Conservation (phyloP, 2,329 filamentous ascomycete species). For the Cladosporium sp. region DNA sequence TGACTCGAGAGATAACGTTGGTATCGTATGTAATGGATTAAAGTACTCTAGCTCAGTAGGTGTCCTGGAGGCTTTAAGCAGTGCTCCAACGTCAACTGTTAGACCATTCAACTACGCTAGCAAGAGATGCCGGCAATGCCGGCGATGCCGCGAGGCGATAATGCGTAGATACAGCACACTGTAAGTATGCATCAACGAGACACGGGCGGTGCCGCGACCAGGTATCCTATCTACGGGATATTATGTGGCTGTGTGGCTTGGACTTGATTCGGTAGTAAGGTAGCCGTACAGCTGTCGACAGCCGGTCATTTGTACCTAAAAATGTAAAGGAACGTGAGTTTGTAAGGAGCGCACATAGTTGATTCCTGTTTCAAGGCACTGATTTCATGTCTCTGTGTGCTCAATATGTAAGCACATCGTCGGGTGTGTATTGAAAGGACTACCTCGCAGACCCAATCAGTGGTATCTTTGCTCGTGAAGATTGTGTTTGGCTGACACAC, state of each 20-base stretch:
- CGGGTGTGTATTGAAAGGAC: not conserved
- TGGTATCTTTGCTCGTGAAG: not conserved
- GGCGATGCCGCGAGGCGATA: not conserved
- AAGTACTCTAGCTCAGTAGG: not conserved
- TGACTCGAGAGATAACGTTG: not conserved
- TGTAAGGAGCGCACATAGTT: not conserved
- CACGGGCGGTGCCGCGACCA: not conserved
- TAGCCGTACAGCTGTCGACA: not conserved
- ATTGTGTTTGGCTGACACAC: not conserved
- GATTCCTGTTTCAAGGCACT: not conserved
- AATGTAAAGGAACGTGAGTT: not conserved
- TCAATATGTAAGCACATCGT: not conserved
- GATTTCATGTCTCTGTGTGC: not conserved
- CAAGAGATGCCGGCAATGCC: not conserved
- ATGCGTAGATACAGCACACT: not conserved
- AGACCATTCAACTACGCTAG: not conserved
- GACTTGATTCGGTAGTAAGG: not conserved
- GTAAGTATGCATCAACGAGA: not conserved
- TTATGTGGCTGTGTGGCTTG: not conserved
- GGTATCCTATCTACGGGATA: not conserved
- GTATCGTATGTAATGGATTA: not conserved
- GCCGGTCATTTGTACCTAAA: too few relatives aligned
- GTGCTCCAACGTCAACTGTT: not conserved
- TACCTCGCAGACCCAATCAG: not conserved
- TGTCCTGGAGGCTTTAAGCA: not conserved